Evolutionary conservation across 2,329 filamentous ascomycete genomes (phyloP).

Genomic region (Rutstroemia sp.): DNA sequence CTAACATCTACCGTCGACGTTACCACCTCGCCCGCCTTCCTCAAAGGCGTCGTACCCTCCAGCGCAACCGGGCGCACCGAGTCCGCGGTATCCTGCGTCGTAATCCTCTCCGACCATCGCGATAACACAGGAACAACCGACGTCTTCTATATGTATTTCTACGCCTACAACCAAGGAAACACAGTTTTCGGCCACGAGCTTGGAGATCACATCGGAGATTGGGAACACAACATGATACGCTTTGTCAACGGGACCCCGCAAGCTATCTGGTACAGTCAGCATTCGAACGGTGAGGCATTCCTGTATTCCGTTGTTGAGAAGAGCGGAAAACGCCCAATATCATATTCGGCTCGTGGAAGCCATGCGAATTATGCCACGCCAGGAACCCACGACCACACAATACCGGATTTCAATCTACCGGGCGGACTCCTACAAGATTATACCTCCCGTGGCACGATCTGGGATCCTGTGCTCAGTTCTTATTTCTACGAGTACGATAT

Average conservation of each 20-base stretch:
- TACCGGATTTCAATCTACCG: constrained; percentile 52
- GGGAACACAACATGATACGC: constrained; percentile 62
- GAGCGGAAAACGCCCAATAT: constrained; percentile 43
- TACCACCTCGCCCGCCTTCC: constrained; percentile 38
- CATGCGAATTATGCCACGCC: constrained; percentile 57
- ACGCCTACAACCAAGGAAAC: constrained; percentile 30
- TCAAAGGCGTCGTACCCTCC: constrained; percentile 47
- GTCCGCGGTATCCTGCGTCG: constrained; percentile 40
- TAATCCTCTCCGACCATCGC: constrained; percentile 52
- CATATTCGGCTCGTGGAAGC: constrained; percentile 51
- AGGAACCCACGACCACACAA: constrained; percentile 55
- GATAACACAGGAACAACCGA: constrained; percentile 34
- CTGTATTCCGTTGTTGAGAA: constrained; percentile 49
- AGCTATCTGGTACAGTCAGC: constrained; percentile 56
- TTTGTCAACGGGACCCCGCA: constrained; percentile 49
- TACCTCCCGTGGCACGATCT: constrained; percentile 45
- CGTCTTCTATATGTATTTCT: constrained; percentile 32
- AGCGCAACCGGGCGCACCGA: constrained; percentile 39
- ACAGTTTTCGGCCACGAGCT: constrained; percentile 27
- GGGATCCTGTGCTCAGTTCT: constrained; percentile 51
- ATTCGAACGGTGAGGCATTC: constrained; percentile 56
- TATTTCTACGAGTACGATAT: constrained; percentile 49
- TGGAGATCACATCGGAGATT: constrained; percentile 52
- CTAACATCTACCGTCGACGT: constrained; percentile 43
- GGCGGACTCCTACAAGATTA: constrained; percentile 45